Percentiles rank a stretch among this genome's conserved stretches.
Conservation (phyloP, 345 rosid genomes). For the Carallia pectinifolia region DNA sequence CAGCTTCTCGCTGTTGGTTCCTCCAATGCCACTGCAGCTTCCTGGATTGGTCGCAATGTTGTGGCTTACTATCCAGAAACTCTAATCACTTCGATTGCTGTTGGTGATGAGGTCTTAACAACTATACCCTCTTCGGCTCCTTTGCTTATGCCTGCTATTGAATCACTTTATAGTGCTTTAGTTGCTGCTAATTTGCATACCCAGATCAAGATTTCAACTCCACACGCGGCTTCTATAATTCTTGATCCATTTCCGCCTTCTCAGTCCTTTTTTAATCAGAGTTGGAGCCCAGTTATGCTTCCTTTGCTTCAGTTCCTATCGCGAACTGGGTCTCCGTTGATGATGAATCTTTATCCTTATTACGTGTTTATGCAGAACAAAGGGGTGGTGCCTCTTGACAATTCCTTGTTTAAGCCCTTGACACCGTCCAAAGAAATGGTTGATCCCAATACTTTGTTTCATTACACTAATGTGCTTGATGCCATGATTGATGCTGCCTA, state of each 20-base stretch:
- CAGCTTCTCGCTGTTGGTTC: constrained; percentile 94
- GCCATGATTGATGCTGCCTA: constrained; percentile 96
- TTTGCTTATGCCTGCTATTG: constrained; percentile 74
- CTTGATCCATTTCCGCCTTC: constrained; percentile 91
- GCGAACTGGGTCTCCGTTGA: constrained; percentile 72
- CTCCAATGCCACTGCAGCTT: constrained; percentile 80
- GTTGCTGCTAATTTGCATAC: constrained; percentile 88
- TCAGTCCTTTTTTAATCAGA: constrained; percentile 91
- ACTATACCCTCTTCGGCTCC: constrained; percentile 88
- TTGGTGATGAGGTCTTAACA: constrained; percentile 92
- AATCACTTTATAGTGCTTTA: constrained; percentile 78
- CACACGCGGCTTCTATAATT: constrained; percentile 76
- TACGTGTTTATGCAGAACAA: constrained; percentile 94
- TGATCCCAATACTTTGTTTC: constrained; percentile 91
- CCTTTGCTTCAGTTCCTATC: constrained; percentile 85
- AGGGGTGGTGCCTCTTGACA: constrained; percentile 92
- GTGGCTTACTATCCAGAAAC: constrained; percentile 81
- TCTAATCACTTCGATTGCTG: constrained; percentile 64
- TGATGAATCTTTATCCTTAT: constrained; percentile 98
- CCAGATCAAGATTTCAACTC: constrained; percentile 88
- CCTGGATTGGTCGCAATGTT: constrained; percentile 80
- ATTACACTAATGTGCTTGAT: constrained; percentile 89
- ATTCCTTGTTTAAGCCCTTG: constrained; percentile 81
- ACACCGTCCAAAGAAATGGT: constrained; percentile 94
- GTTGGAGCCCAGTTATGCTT: constrained; percentile 58